These are phyloP conservation scores for Penicillium cataractarum DNA, from an alignment of 495 filamentous ascomycete genomes.

Conservation along the genomic window DNA sequence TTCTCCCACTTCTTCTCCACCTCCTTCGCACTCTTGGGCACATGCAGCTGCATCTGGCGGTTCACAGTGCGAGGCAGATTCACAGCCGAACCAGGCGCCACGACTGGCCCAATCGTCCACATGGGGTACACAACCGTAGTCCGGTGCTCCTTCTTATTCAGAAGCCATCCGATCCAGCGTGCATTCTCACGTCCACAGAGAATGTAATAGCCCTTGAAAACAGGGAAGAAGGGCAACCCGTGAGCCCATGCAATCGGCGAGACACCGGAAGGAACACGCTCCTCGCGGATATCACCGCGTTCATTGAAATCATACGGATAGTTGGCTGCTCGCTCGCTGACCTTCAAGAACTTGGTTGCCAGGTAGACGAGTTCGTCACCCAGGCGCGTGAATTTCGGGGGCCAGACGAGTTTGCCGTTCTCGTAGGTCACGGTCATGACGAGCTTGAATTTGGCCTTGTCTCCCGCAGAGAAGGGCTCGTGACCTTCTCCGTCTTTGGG, in stretches of 20 bases:
- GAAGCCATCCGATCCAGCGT: constrained; percentile 11
- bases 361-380: constrained; percentile 32
- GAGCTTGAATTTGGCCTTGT: constrained; percentile 3
- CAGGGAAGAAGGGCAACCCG: constrained; percentile 28
- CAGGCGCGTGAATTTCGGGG: constrained; percentile 20
- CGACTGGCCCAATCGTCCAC: constrained; percentile 24
- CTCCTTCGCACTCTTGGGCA: constrained; percentile 2
- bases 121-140: constrained; percentile 1
- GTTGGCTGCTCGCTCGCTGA: background rate
- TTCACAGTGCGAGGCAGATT: background rate
- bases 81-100: constrained; percentile 24
- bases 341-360: constrained; percentile 18
- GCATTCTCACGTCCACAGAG: constrained; percentile 25
- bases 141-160: background rate
- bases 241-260: constrained; percentile 27
- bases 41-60: constrained; percentile 18
- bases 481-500: background rate
- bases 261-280: constrained; percentile 21
- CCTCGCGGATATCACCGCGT: constrained; percentile 18
- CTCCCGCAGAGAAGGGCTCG: background rate
- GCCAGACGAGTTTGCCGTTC: constrained; percentile 9
- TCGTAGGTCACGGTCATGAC: background rate
- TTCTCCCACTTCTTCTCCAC: background rate
- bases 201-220: constrained; percentile 29
- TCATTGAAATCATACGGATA: constrained; percentile 27